phyloP scores from a whole-genome alignment of 164 flowering plant genomes.

The Nelumbo lutea region DNA sequence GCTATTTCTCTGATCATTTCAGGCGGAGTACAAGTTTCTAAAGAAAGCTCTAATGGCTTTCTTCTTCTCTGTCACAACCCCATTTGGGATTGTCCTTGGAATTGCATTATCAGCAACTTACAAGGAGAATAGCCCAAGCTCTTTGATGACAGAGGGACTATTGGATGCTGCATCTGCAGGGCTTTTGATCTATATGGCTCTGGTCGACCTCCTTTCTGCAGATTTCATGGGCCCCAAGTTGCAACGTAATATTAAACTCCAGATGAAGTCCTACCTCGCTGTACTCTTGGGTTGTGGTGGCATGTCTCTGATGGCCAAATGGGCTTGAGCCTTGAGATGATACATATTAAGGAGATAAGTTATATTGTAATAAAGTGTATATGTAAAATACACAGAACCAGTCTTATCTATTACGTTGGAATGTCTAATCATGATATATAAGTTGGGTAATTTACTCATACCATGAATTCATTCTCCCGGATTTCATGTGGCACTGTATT shows the following conservation, averaged over 20 bases:
- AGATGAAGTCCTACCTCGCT: conserved; percentile 31
- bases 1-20: not conserved
- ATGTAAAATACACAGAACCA: too few relatives aligned
- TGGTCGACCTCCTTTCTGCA: conserved; percentile 47
- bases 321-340: conserved; percentile 25
- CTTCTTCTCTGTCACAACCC: conserved; percentile 52
- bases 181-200: conserved; percentile 46
- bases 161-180: conserved; percentile 45
- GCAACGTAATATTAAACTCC: conserved; percentile 40
- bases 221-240: conserved; percentile 54
- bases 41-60: conserved; percentile 44
- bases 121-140: conserved; percentile 34
- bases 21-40: conserved; percentile 37
- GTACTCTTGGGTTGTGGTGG: conserved; percentile 49
- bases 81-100: conserved; percentile 45
- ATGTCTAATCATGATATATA: too few relatives aligned
- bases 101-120: conserved; percentile 40
- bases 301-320: conserved; percentile 50
- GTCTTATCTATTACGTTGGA: too few relatives aligned
- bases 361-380: too few relatives aligned
- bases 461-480: too few relatives aligned
- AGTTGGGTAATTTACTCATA: too few relatives aligned
- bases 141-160: conserved; percentile 43
- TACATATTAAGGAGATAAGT: too few relatives aligned
- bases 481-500: too few relatives aligned